Evolutionary conservation across 2,329 filamentous ascomycete genomes (phyloP), one percentile per base, ranked within the genome.

Genomic region (Phialemonium atrogriseum): DNA sequence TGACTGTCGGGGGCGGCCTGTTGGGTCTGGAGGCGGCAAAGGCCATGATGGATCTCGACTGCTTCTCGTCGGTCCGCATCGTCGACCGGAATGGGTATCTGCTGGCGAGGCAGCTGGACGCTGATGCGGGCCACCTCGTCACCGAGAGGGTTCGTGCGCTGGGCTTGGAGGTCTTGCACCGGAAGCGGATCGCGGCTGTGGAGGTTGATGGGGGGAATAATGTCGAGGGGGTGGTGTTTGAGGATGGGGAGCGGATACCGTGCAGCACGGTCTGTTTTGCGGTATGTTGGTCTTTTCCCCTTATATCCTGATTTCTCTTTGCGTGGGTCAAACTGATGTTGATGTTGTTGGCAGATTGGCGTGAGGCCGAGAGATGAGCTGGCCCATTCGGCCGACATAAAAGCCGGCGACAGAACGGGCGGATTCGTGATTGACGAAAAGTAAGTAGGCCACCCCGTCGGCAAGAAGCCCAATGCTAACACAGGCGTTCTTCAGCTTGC

Each of bases 21-120:
- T 67, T 94, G 0, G 87, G 87, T 1, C 70, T 95, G 0, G 87
- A 94, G 59, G 87, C 87, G 3, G 87, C 85, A 20, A 91, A 94
- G 48, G 87, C 87, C 2, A 87, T 94, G 84, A 80, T 88, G 63
- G 86, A 94, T 49, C 62, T 94, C 7, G 70, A 83, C 44, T 73
- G 77, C 31, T 93, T 82, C 49, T 65, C 70, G 10, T 73, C 76
- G 35, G 81, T 94, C 31, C 83, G 78, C 43, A 62, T 94, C 7
- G 76, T 94, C 31, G 88, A 94, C 55, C 70, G 84, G 32, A 89
- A 87, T 48, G 60, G 72, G 44, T 94, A 85, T 83, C 80, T 94
- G 0, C 55, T 94, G 25, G 84, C 81, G 33, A 68, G 87, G 33
- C 87, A 94, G 49, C 61, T 94, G 2, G 87, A 95, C 49, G 68